phyloP scores from a whole-genome alignment of 495 filamentous ascomycete species.

The Annulohypoxylon bovei region DNA sequence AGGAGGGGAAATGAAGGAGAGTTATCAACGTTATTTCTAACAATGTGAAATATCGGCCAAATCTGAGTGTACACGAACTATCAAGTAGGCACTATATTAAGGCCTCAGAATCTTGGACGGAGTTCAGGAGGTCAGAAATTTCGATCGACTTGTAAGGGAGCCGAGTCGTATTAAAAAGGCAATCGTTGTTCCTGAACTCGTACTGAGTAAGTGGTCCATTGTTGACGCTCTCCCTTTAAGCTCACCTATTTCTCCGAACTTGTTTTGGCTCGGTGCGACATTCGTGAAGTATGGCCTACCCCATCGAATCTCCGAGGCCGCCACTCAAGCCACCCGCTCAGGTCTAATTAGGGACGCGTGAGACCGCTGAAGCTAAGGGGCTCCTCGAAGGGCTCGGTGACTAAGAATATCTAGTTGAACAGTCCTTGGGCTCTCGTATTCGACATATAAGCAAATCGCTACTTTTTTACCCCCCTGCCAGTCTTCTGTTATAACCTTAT shows the following conservation, averaged over 20 bases:
- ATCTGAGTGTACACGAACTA: not conserved
- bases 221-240: not conserved
- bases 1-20: not conserved
- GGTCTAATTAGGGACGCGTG: not conserved
- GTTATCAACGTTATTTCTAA: not conserved
- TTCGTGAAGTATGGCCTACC: constrained; percentile 11
- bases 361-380: constrained; percentile 4
- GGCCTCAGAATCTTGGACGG: not conserved
- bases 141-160: not conserved
- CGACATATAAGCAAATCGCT: not conserved
- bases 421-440: not conserved
- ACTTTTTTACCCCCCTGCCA: not conserved
- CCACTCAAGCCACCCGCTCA: constrained; percentile 9
- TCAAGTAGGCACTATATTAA: not conserved
- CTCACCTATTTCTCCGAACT: not conserved
- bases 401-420: not conserved
- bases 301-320: constrained; percentile 34
- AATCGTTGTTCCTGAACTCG: not conserved
- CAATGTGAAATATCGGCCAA: not conserved
- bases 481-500: not conserved
- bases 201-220: not conserved
- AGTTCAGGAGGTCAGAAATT: too few relatives aligned
- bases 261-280: not conserved
- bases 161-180: not conserved
- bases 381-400: not conserved